Evolutionary conservation across 202 grass and related monocot species (phyloP), one percentile per base, ranked within the genome.

Genomic region (Schoenoplectus triqueter): DNA sequence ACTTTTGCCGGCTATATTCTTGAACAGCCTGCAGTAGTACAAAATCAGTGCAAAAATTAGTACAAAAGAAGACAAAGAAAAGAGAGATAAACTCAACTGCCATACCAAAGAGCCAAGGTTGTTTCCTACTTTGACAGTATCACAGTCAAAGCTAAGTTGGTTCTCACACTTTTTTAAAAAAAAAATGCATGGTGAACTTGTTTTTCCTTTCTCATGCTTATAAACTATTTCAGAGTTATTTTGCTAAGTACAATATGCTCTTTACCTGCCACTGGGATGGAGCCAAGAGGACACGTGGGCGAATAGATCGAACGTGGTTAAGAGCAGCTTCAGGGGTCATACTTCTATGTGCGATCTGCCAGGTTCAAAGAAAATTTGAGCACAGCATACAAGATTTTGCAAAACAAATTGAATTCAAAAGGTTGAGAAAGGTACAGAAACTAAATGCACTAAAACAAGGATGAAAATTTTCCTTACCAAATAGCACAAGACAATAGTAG

Each of bases 401-500:
- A 61, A 17, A 60, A 78, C 19, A 59, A 82, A 62, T 20, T 15
- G 57, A 73, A 63, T 74, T 3, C 65, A 42, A 21, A 87, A 6
- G 66, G 10, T 7, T 22, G 55, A 74, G 62, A 18, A 31, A 66
- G 7, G 52, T 49, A 75, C 39, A 17, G 17, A 84, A 73, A 20
- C 14, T 60, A 75, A 76, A 61, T 59, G 3, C 31, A 31, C 31
- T 17, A 7, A 55, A 7, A 72, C 31, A 31, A 31, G 31, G 31
- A 31, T 31, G 31, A 31, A 17, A 14, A 79, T 61, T 3, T 74
- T 74, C 18, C 55, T 8, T 89, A 93, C 94, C 88, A 97, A 67
- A 90, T 93, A 97, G 60, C 94, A 93, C 71, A 93, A 79, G 73
- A 97, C 94, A 82, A 97, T 65, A 80, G 91, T 93, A 0, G 91